Evolutionary conservation across 768 basidiomycete species (phyloP), one percentile per base, ranked within the genome.

Genomic region (Leccinum fibrillosum): DNA sequence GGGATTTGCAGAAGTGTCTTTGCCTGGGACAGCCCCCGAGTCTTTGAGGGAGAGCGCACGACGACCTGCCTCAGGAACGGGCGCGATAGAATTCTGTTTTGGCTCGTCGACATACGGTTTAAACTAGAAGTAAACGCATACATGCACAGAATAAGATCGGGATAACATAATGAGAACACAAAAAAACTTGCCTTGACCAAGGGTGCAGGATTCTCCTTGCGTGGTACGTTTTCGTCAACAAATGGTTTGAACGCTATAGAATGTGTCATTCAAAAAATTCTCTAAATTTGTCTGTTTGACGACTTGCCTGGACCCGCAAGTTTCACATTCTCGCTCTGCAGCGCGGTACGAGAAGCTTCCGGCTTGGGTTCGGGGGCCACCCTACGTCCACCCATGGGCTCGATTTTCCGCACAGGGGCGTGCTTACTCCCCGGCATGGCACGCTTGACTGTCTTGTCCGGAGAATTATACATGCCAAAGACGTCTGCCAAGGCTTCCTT

Each of bases 381-480:
- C 48, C 58, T 66, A 23, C 69, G 70, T 44, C 66, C 68, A 45
- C 64, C 81, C 12, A 85, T 76, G 17, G 84, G 81, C 47, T 88
- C 86, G 21, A 92, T 75, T 66, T 82, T 86, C 70, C 79, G 83
- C 32, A 89, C 76, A 32, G 88, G 87, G 0, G 86, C 88, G 67
- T 90, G 83, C 66, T 89, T 90, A 64, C 85, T 88, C 23, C 89
- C 88, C 5, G 82, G 81, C 63, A 78, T 69, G 15, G 77, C 64
- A 25, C 80, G 72, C 52, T 81, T 83, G 48, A 79, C 78, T 0
- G 87, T 87, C 74, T 86, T 90, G 60, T 91, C 90, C 2, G 90
- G 90, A 9, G 90, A 92, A 70, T 97, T 96, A 70, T 94, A 98
- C 89, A 98, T 94, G 53, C 88, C 89, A 74, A 95, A 94, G 44